Conservation (phyloP, 2,329 filamentous ascomycete genomes). For the Claviceps digitariae region DNA sequence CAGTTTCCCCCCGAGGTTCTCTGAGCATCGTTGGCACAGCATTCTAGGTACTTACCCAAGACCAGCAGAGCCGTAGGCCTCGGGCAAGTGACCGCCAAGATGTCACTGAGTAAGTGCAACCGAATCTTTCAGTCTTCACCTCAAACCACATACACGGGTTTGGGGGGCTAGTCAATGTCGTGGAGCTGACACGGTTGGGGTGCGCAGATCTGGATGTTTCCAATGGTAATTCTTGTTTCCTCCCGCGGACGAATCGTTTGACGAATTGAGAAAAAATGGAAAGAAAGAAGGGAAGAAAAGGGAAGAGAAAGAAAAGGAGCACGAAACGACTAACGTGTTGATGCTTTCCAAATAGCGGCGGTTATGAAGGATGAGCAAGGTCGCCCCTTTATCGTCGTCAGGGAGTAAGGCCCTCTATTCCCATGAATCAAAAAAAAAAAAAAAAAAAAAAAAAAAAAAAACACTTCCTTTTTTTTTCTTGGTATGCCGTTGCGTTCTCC, state of each 20-base stretch:
- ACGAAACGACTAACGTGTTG: constrained; percentile 7
- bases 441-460: no score
- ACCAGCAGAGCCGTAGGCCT: constrained; percentile 14
- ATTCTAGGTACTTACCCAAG: neutral
- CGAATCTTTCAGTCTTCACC: constrained; percentile 8
- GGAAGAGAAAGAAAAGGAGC: no score
- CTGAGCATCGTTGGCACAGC: constrained; percentile 3
- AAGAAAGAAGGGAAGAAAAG: neutral
- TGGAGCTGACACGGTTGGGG: constrained; percentile 20
- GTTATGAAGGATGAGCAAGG: constrained; percentile 96
- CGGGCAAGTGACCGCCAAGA: constrained; percentile 17
- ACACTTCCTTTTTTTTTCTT: no score
- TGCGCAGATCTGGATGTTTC: constrained; percentile 64
- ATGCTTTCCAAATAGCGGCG: constrained; percentile 32
- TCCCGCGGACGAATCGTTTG: neutral
- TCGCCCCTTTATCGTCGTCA: constrained; percentile 91
- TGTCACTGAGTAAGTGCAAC: constrained; percentile 26
- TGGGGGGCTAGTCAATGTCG: constrained; percentile 11
- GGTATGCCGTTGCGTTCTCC: neutral
- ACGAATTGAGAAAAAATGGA: neutral
- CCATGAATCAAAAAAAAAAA: neutral
- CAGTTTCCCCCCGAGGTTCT: constrained; percentile 9
- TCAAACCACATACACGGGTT: neutral
- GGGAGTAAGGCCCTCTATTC: constrained; percentile 57
- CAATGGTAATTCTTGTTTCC: constrained; percentile 42